Evolutionary conservation across 2,329 filamentous ascomycete genomes (phyloP).

Genomic region (Penicillium sp.): DNA sequence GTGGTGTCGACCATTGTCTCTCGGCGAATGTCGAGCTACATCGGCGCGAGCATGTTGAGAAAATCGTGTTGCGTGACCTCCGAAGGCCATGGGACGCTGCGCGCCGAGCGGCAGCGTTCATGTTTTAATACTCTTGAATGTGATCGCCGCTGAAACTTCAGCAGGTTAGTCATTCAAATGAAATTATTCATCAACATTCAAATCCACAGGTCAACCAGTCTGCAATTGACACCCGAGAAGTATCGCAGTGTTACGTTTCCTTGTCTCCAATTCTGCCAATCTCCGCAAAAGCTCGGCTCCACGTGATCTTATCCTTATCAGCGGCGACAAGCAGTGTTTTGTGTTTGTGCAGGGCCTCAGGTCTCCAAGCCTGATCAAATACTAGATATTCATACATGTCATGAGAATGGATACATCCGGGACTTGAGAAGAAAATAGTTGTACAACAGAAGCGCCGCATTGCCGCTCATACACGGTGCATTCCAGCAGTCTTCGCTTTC

Average conservation of each 20-base stretch:
- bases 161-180: too few relatives aligned
- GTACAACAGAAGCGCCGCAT: background rate
- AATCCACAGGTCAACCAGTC: too few relatives aligned
- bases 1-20: conserved; percentile 84
- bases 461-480: background rate
- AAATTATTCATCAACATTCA: too few relatives aligned
- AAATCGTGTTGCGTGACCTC: conserved; percentile 19
- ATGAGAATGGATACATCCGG: conserved; percentile 13
- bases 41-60: conserved; percentile 26
- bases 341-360: background rate
- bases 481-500: background rate
- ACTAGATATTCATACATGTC: conserved; percentile 24
- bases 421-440: background rate
- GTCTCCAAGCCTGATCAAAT: background rate
- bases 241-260: background rate
- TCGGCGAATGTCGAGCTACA: conserved; percentile 36
- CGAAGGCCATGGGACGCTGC: conserved; percentile 29
- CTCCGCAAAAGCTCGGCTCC: conserved; percentile 30
- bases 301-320: conserved; percentile 29
- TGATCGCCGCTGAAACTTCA: background rate
- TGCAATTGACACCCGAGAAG: background rate
- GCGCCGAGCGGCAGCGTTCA: conserved; percentile 34
- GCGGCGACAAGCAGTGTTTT: background rate
- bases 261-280: conserved; percentile 17
- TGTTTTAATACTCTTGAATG: conserved; percentile 11